phyloP scores from a whole-genome alignment of 306 rosid species.

The Citrullus amarus region DNA sequence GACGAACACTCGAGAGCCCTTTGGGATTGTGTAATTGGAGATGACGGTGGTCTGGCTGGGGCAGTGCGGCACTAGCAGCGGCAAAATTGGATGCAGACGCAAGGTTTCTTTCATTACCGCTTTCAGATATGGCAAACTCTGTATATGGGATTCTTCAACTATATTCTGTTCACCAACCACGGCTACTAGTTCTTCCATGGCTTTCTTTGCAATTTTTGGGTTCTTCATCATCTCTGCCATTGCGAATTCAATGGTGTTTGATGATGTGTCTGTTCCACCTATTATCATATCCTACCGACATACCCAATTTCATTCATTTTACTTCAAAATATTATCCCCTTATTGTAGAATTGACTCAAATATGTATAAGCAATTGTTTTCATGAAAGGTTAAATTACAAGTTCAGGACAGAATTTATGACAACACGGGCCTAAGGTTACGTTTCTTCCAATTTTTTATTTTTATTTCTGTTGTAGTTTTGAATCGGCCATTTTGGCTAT shows the following conservation, averaged over 20 bases:
- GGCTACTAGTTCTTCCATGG: constrained; percentile 30
- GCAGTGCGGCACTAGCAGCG: constrained; percentile 39
- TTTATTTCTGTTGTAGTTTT: no score
- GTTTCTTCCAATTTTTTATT: no score
- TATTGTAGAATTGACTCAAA: no score
- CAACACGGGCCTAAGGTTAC: no score
- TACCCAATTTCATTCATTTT: not conserved
- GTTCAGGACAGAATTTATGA: no score
- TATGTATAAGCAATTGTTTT: no score
- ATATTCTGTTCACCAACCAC: constrained; percentile 34
- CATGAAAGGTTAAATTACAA: no score
- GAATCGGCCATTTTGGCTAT: no score
- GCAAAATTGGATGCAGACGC: constrained; percentile 46
- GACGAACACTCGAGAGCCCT: constrained; percentile 41
- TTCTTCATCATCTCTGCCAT: constrained; percentile 43
- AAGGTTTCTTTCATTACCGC: constrained; percentile 70
- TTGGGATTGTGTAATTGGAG: constrained; percentile 54
- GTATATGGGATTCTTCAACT: constrained; percentile 59
- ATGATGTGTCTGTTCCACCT: constrained; percentile 51
- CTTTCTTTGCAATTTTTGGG: constrained; percentile 29
- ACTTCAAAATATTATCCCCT: no score
- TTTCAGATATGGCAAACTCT: constrained; percentile 30
- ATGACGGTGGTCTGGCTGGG: constrained; percentile 32
- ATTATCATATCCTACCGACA: constrained; percentile 43
- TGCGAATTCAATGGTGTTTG: constrained; percentile 54